Percentiles rank a stretch among this genome's conserved stretches.
These are phyloP conservation scores for Pichia sp. DNA, from an alignment of 1,139 yeast genomes.

Conservation along the genomic window DNA sequence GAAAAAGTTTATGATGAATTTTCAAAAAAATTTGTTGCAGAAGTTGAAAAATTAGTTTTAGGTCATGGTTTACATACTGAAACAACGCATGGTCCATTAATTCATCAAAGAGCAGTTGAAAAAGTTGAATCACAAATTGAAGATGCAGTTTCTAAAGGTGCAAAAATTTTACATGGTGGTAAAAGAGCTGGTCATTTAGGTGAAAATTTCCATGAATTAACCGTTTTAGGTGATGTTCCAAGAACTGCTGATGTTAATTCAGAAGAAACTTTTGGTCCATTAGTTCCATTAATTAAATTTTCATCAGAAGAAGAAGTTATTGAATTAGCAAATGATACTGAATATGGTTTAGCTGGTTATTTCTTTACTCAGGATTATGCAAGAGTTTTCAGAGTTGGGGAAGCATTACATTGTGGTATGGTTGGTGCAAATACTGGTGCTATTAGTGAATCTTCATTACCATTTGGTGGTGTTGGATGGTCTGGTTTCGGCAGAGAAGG, in stretches of 20 bases:
- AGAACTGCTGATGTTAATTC: constrained; percentile 52
- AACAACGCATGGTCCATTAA: constrained; percentile 79
- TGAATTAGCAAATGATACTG: constrained; percentile 61
- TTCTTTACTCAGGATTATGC: constrained; percentile 64
- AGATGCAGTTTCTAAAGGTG: constrained; percentile 76
- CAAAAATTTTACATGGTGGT: constrained; percentile 62
- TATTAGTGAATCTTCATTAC: constrained; percentile 65
- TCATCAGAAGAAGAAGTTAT: constrained; percentile 65
- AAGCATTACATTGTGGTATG: constrained; percentile 73
- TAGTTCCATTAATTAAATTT: constrained; percentile 73
- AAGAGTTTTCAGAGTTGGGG: constrained; percentile 64
- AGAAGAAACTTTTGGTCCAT: constrained; percentile 91
- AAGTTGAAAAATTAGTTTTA: constrained; percentile 50
- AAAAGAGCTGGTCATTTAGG: constrained; percentile 60
- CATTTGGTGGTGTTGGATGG: constrained; percentile 80
- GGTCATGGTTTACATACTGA: constrained; percentile 70
- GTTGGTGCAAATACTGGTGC: constrained; percentile 75
- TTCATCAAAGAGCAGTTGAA: constrained; percentile 58
- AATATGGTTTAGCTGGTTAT: constrained; percentile 76
- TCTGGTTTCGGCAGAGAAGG: constrained; percentile 86
- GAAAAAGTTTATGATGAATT: constrained; percentile 58
- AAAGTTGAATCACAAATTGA: constrained; percentile 69
- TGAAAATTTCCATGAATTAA: constrained; percentile 69
- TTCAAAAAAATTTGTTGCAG: constrained; percentile 43
- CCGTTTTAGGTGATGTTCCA: constrained; percentile 64